Evolutionary conservation across 1,284 basidiomycete genomes (phyloP).

Genomic region (Blastosporella zonata): DNA sequence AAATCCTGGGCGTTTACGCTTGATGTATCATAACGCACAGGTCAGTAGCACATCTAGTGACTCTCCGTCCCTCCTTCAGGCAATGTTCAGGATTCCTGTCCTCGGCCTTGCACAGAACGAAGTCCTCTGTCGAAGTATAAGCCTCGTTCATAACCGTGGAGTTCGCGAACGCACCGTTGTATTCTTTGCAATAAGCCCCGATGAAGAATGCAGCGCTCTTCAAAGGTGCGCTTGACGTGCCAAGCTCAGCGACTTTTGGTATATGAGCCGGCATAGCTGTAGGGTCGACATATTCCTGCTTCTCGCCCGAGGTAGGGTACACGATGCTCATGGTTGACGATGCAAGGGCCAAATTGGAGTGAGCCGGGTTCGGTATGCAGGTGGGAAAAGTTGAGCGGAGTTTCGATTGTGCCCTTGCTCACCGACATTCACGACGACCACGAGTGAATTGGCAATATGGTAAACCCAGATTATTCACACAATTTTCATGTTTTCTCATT

Average conservation of each 20-base stretch:
- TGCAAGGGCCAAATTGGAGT: constrained; percentile 8
- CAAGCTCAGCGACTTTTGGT: constrained; percentile 89
- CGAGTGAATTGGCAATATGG: constrained; percentile 19
- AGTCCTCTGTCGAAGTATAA: constrained; percentile 75
- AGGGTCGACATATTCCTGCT: constrained; percentile 39
- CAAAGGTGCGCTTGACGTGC: constrained; percentile 88
- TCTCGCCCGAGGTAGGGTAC: constrained; percentile 31
- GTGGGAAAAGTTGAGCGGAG: constrained; percentile 24
- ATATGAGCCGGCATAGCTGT: constrained; percentile 72
- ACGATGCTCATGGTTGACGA: constrained; percentile 49
- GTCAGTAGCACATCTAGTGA: constrained; percentile 94
- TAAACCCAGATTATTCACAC: neutral
- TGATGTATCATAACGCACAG: constrained; percentile 58
- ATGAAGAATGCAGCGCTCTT: constrained; percentile 98
- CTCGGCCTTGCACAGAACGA: constrained; percentile 98
- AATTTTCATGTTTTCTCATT: neutral
- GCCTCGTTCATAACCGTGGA: neutral
- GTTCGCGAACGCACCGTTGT: constrained; percentile 73
- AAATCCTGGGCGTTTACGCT: neutral
- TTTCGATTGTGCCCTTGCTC: constrained; percentile 18
- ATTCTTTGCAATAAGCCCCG: constrained; percentile 93
- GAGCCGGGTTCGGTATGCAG: constrained; percentile 22
- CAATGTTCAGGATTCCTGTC: constrained; percentile 89
- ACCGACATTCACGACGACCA: constrained; percentile 14
- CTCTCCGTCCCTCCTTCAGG: constrained; percentile 92